Percentiles rank a stretch among this genome's conserved stretches.
Conservation (phyloP, 2,329 filamentous ascomycete genomes). For the Scolecobasidium constrictum region DNA sequence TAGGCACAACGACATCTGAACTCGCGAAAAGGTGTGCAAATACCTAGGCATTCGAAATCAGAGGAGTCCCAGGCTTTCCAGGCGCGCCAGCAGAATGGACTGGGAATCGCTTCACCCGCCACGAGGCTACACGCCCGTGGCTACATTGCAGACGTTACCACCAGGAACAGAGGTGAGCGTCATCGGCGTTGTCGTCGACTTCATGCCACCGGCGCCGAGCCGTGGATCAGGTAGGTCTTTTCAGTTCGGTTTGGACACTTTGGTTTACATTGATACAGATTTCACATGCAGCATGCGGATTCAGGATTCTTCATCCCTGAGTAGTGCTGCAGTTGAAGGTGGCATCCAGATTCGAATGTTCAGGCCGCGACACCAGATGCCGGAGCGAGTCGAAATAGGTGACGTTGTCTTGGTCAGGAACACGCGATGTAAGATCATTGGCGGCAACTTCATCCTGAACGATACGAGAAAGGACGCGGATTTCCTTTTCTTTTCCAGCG, state of each 20-base stretch:
- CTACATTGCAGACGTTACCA: constrained; percentile 25
- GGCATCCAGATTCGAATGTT: constrained; percentile 19
- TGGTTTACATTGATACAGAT: no score
- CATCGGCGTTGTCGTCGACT: constrained; percentile 62
- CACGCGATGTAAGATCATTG: constrained; percentile 16
- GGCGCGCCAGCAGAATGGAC: neutral
- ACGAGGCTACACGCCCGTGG: constrained; percentile 35
- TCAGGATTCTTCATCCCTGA: constrained; percentile 20
- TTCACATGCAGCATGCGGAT: constrained; percentile 24
- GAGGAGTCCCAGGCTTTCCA: no score
- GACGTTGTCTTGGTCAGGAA: constrained; percentile 55
- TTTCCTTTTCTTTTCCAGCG: constrained; percentile 16
- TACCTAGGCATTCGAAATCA: no score
- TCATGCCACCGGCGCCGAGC: constrained; percentile 41
- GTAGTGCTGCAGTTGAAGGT: constrained; percentile 13
- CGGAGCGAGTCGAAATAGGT: constrained; percentile 34
- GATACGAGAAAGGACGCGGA: constrained; percentile 15
- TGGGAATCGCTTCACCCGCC: constrained; percentile 21
- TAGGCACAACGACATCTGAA: no score
- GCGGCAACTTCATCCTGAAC: constrained; percentile 14
- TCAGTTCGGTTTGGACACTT: neutral
- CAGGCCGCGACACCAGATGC: constrained; percentile 21
- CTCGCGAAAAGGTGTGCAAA: no score
- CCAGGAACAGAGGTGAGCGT: constrained; percentile 38
- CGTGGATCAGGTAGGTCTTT: constrained; percentile 37